A percentile compares a stretch with the other conserved stretches of the same genome.
Evolutionary conservation across 306 rosid genomes (phyloP).

Genomic region (Cucurbita maxima): DNA sequence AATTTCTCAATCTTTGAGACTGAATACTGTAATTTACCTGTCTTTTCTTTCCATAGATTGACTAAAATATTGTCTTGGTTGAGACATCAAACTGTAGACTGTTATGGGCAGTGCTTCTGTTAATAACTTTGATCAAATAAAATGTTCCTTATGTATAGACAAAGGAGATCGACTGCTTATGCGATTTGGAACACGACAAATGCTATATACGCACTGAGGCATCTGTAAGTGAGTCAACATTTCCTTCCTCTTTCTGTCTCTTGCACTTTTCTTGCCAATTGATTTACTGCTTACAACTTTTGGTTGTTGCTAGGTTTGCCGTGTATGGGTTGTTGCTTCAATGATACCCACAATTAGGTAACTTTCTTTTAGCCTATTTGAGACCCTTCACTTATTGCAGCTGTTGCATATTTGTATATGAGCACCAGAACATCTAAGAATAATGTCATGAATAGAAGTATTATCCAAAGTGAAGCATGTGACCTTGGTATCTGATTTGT

Average conservation of each 20-base stretch:
- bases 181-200: neutral
- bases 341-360: neutral
- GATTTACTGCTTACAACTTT: neutral
- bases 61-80: neutral
- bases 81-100: neutral
- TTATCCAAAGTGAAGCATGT: neutral
- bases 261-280: neutral
- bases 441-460: neutral
- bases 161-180: neutral
- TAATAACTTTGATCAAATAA: neutral
- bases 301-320: neutral
- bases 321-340: neutral
- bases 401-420: neutral
- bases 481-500: neutral
- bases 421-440: neutral
- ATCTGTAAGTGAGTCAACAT: neutral
- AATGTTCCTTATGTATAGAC: neutral
- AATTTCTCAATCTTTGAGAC: slow-evolving; percentile 4
- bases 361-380: neutral
- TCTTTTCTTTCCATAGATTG: neutral
- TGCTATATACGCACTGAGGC: neutral
- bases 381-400: neutral
- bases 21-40: neutral
- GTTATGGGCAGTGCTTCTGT: neutral
- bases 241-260: neutral